phyloP scores from a whole-genome alignment of 2,329 filamentous ascomycete genomes.

The Shiraia sp. region DNA sequence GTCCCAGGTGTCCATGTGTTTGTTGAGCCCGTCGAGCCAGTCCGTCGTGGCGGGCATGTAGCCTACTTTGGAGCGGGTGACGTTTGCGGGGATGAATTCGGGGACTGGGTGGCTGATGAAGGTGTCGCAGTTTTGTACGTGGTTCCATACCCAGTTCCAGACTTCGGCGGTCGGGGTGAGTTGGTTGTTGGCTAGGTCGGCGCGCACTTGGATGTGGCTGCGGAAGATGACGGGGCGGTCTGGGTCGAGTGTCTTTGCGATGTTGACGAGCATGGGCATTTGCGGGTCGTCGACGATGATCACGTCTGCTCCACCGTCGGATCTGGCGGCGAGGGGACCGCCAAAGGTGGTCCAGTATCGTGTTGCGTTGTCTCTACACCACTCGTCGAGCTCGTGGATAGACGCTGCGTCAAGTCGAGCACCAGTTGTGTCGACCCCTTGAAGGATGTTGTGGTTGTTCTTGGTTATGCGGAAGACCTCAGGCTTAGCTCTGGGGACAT shows the following conservation, averaged over 20 bases:
- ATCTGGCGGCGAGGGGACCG: conserved; percentile 67
- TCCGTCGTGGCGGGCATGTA: conserved; percentile 83
- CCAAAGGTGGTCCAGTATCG: conserved; percentile 73
- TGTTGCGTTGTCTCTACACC: conserved; percentile 74
- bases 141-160: conserved; percentile 76
- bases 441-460: conserved; percentile 85
- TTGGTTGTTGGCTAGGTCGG: conserved; percentile 67
- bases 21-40: conserved; percentile 83
- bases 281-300: conserved; percentile 82
- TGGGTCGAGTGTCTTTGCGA: conserved; percentile 72
- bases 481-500: conserved; percentile 77
- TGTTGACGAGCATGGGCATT: conserved; percentile 76
- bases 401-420: conserved; percentile 68
- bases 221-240: conserved; percentile 78
- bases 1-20: conserved; percentile 71
- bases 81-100: conserved; percentile 71
- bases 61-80: conserved; percentile 68
- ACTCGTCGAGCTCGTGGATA: conserved; percentile 66
- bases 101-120: conserved; percentile 83
- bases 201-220: conserved; percentile 81
- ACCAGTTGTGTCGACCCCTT: conserved; percentile 68
- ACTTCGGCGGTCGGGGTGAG: conserved; percentile 72
- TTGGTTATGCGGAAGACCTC: conserved; percentile 84
- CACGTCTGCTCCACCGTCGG: conserved; percentile 74
- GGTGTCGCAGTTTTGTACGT: conserved; percentile 71